Percentiles rank a stretch among this genome's conserved stretches.
phyloP scores from a whole-genome alignment of 1,284 basidiomycete genomes.

The Mrakiaceae sp. region DNA sequence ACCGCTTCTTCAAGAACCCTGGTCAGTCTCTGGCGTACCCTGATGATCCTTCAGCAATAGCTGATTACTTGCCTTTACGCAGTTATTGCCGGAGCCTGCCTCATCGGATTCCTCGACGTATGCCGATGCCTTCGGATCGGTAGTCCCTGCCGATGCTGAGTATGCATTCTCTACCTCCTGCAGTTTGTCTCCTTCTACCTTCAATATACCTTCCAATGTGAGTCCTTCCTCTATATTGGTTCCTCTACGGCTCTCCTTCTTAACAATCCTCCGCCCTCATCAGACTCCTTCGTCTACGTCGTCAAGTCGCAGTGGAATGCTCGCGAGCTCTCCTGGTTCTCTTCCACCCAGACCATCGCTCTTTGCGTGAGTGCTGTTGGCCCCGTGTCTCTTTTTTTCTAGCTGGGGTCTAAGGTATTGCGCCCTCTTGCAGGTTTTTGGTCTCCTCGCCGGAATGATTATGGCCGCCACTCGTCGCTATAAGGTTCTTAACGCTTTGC shows the following conservation, averaged over 20 bases:
- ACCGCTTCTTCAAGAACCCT: constrained; percentile 45
- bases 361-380: not conserved
- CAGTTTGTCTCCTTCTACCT: constrained; percentile 46
- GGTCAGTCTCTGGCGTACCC: too few species aligned
- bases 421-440: constrained; percentile 36
- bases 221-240: not conserved
- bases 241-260: constrained; percentile 29
- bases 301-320: constrained; percentile 29
- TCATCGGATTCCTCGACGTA: constrained; percentile 54
- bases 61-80: not conserved
- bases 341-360: constrained; percentile 29
- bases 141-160: too few species aligned
- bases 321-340: constrained; percentile 30
- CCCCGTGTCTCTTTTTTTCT: not conserved
- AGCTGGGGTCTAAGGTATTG: not conserved
- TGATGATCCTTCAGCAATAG: not conserved
- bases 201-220: constrained; percentile 17
- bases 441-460: constrained; percentile 35
- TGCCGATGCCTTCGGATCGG: too few species aligned
- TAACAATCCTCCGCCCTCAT: constrained; percentile 4
- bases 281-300: constrained; percentile 25
- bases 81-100: constrained; percentile 37
- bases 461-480: constrained; percentile 37
- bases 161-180: too few species aligned
- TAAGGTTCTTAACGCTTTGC: constrained; percentile 28